phyloP scores from a whole-genome alignment of 768 basidiomycete genomes.

The Boletus pseudo-olivaceus region DNA sequence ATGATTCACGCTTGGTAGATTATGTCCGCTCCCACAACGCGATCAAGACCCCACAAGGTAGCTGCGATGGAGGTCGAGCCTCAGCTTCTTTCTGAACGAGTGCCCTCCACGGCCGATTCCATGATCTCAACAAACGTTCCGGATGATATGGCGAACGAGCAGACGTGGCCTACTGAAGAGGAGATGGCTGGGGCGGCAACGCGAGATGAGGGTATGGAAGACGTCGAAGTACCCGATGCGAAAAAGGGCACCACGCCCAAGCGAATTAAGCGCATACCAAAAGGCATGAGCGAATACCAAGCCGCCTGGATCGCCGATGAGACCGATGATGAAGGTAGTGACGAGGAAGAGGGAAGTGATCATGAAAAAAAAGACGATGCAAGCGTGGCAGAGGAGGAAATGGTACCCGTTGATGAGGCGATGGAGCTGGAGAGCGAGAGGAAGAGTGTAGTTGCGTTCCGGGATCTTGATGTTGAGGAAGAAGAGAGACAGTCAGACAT shows the following conservation, averaged over 20 bases:
- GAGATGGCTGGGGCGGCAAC: conserved; percentile 61
- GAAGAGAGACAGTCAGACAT: conserved; percentile 77
- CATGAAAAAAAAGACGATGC: conserved; percentile 36
- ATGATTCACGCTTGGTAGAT: conserved; percentile 47
- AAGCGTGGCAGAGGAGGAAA: conserved; percentile 56
- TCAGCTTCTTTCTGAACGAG: conserved; percentile 56
- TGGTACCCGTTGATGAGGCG: conserved; percentile 54
- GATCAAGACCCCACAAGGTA: conserved; percentile 32
- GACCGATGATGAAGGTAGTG: conserved; percentile 58
- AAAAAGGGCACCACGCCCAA: conserved; percentile 72
- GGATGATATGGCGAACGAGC: conserved; percentile 89
- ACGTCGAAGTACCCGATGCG: conserved; percentile 56
- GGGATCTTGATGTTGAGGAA: conserved; percentile 80
- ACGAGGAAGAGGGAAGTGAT: conserved; percentile 41
- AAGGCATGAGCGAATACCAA: conserved; percentile 96
- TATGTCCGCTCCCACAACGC: conserved; percentile 52
- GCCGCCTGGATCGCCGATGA: conserved; percentile 95
- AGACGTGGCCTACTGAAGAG: conserved; percentile 98
- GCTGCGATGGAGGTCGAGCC: conserved; percentile 69
- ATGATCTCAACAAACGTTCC: conserved; percentile 83
- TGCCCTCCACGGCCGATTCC: conserved; percentile 70
- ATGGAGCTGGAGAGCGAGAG: conserved; percentile 54
- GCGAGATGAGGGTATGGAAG: conserved; percentile 14
- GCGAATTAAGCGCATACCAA: conserved; percentile 78
- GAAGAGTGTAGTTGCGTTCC: conserved; percentile 53